Evolutionary conservation across 495 filamentous ascomycete genomes (phyloP).

Genomic region (Penicillium atrosanguineum): DNA sequence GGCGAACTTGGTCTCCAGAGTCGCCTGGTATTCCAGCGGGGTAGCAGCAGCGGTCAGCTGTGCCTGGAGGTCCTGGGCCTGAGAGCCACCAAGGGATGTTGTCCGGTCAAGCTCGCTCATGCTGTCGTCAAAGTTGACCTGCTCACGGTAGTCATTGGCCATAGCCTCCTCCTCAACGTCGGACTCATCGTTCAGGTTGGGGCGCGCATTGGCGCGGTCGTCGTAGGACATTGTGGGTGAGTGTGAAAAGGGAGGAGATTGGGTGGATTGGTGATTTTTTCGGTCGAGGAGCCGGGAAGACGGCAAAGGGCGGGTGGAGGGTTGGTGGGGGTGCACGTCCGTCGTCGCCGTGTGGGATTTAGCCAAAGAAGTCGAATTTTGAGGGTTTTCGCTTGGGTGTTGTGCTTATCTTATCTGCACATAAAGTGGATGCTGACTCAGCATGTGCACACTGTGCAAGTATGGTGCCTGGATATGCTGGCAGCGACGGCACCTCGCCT

Average conservation of each 20-base stretch:
- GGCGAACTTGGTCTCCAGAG: conserved; percentile 89
- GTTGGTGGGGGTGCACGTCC: conserved; percentile 29
- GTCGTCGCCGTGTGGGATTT: conserved; percentile 49
- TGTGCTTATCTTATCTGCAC: conserved; percentile 52
- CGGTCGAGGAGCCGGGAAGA: conserved; percentile 23
- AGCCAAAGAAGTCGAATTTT: conserved; percentile 46
- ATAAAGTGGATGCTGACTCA: conserved; percentile 38
- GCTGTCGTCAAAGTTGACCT: conserved; percentile 85
- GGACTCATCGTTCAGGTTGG: conserved; percentile 70
- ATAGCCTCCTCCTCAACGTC: conserved; percentile 93
- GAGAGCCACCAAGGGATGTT: conserved; percentile 48
- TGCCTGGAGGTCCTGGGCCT: conserved; percentile 81
- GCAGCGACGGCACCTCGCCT: neutral
- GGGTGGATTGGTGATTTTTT: conserved; percentile 3
- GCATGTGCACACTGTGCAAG: conserved; percentile 12
- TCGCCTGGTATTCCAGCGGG: conserved; percentile 91
- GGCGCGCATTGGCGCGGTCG: conserved; percentile 50
- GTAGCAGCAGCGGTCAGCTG: conserved; percentile 86
- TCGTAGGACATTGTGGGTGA: conserved; percentile 48
- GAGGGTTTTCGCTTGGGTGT: conserved; percentile 52
- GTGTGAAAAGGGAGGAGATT: conserved; percentile 16
- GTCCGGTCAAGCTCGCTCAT: conserved; percentile 74
- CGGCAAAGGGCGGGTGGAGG: conserved; percentile 21
- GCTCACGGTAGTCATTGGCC: conserved; percentile 90
- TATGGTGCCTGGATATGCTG: neutral